These are phyloP conservation scores for Russula olivacea DNA, from an alignment of 768 basidiomycete species.

Conservation along the genomic window DNA sequence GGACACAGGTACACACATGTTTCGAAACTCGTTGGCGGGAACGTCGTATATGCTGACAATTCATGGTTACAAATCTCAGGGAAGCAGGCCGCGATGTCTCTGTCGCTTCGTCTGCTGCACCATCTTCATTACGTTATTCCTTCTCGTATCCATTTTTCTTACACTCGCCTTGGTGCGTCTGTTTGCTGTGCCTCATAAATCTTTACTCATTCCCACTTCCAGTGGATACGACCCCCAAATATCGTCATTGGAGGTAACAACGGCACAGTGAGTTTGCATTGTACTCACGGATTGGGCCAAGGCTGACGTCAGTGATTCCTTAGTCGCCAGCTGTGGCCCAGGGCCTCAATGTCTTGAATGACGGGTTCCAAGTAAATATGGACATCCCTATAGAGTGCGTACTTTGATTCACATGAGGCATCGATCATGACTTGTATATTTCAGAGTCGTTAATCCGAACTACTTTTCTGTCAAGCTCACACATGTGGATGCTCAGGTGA, in stretches of 20 bases:
- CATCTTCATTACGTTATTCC: slow-evolving; percentile 55
- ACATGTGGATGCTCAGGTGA: slow-evolving; percentile 56
- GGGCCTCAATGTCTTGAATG: slow-evolving; percentile 3
- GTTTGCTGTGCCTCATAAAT: not conserved
- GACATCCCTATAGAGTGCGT: slow-evolving; percentile 20
- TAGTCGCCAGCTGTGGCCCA: not conserved
- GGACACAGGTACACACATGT: slow-evolving; percentile 21
- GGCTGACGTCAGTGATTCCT: not conserved
- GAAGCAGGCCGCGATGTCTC: slow-evolving; percentile 50
- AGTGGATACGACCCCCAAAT: slow-evolving; percentile 79
- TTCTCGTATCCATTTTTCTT: slow-evolving; percentile 60
- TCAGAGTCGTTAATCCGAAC: slow-evolving; percentile 76
- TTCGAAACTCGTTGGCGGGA: not conserved
- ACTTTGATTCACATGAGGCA: slow-evolving; percentile 8
- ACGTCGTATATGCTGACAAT: not conserved
- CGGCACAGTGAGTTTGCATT: slow-evolving; percentile 33
- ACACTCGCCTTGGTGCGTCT: slow-evolving; percentile 58
- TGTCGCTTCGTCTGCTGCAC: slow-evolving; percentile 76
- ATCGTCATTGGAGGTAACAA: slow-evolving; percentile 50
- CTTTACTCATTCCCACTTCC: slow-evolving; percentile 1
- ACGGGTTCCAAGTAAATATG: slow-evolving; percentile 23
- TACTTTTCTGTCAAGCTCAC: slow-evolving; percentile 66
- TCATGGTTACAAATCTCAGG: slow-evolving; percentile 48
- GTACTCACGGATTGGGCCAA: slow-evolving; percentile 31
- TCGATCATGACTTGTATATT: slow-evolving; percentile 8